Percentiles rank a stretch among this genome's conserved stretches.
phyloP scores from a whole-genome alignment of 495 filamentous ascomycete genomes.

The Physcia stellaris region DNA sequence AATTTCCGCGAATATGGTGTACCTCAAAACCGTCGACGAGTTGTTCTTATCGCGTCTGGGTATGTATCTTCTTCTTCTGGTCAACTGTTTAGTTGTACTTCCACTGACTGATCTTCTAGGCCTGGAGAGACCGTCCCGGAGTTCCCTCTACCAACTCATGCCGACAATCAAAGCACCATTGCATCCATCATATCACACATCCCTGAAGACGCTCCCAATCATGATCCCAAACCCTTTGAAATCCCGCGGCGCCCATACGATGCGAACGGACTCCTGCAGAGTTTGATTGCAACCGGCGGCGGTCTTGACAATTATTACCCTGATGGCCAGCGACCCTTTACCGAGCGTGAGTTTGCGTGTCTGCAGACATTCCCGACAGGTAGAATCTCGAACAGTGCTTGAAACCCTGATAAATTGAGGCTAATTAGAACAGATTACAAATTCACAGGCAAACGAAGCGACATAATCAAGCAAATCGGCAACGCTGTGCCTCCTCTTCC shows the following conservation, averaged over 20 bases:
- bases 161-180: slow-evolving; percentile 28
- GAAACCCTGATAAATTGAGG: too few species aligned
- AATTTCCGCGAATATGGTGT: slow-evolving; percentile 46
- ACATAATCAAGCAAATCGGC: slow-evolving; percentile 60
- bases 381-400: too few species aligned
- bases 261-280: slow-evolving; percentile 33
- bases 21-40: slow-evolving; percentile 42
- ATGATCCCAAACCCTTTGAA: slow-evolving; percentile 29
- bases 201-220: slow-evolving; percentile 23
- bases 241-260: slow-evolving; percentile 16
- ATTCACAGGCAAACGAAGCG: slow-evolving; percentile 29
- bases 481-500: slow-evolving; percentile 71
- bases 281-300: slow-evolving; percentile 58
- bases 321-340: slow-evolving; percentile 49
- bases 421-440: too few species aligned
- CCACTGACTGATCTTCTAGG: too few species aligned
- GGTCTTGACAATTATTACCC: slow-evolving; percentile 61
- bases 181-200: slow-evolving; percentile 33
- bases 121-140: slow-evolving; percentile 61
- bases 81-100: too few species aligned
- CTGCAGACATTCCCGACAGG: slow-evolving; percentile 66
- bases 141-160: slow-evolving; percentile 57
- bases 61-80: slow-evolving; percentile 32
- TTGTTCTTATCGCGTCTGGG: slow-evolving; percentile 72
- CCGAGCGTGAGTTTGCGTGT: slow-evolving; percentile 56